Percentiles rank a stretch among this genome's conserved stretches.
Evolutionary conservation across 192 early-diverging fungal genomes (phyloP).

Genomic region (Thamnidium elegans): DNA sequence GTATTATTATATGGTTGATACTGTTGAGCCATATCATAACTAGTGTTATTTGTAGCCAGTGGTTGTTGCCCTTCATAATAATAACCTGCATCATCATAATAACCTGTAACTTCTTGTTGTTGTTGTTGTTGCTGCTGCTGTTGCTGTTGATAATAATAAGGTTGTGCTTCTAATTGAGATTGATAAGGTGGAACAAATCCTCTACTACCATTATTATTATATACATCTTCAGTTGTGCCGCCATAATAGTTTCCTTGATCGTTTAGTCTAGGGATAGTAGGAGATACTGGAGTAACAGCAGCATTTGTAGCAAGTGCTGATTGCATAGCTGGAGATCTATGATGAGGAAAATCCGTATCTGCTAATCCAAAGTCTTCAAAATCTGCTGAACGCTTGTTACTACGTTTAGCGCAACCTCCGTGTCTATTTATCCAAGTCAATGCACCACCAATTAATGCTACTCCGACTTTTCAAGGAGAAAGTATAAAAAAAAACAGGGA

Average conservation of each 20-base stretch:
- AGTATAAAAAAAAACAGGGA: neutral
- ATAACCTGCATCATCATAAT: slow-evolving; percentile 27
- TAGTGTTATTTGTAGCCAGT: neutral
- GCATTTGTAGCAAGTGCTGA: neutral
- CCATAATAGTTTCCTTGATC: slow-evolving; percentile 19
- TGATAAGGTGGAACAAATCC: slow-evolving; percentile 10
- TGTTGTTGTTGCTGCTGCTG: slow-evolving; percentile 12
- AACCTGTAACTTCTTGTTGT: slow-evolving; percentile 8
- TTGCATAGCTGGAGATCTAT: slow-evolving; percentile 23
- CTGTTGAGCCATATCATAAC: slow-evolving; percentile 1
- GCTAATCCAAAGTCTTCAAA: slow-evolving; percentile 39
- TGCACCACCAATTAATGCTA: slow-evolving; percentile 35
- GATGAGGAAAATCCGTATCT: slow-evolving; percentile 31
- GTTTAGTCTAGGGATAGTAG: slow-evolving; percentile 27
- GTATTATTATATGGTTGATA: neutral
- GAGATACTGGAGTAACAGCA: slow-evolving; percentile 8
- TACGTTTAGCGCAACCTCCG: slow-evolving; percentile 33
- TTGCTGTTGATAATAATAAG: slow-evolving; percentile 8
- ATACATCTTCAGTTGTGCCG: neutral
- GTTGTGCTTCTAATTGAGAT: slow-evolving; percentile 7
- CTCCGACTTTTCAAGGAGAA: slow-evolving; percentile 19
- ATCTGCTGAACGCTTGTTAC: slow-evolving; percentile 17
- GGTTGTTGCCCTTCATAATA: slow-evolving; percentile 17
- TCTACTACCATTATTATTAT: neutral
- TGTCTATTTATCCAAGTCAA: slow-evolving; percentile 31